Evolutionary conservation across 1,284 basidiomycete species (phyloP), one percentile per base, ranked within the genome.

Genomic region (Ganoderma multipileum): DNA sequence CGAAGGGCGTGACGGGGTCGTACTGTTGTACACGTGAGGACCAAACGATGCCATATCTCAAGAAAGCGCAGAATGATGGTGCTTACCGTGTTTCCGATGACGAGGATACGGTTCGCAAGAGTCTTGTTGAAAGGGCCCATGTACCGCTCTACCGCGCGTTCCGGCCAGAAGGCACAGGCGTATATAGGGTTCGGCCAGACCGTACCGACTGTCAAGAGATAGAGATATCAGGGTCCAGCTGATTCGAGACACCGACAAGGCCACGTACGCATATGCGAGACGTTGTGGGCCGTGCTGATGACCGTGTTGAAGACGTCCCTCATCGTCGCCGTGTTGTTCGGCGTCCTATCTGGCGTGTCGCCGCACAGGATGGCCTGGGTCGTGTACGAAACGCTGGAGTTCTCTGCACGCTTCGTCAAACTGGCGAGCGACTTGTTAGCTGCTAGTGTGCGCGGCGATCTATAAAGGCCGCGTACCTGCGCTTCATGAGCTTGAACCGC

Each of bases 131-230:
- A 76, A n/a, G 75, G 72, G 1, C 76, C 75, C 6, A 52, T 64
- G 63, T 73, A 77, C 50, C 75, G 47, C 67, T 77, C 76, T 0
- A 74, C 72, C 0, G 75, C 72, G n/a, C 74, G 74, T 2, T 64
- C 67, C 2, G 73, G 70, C 73, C 73, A 74, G 28, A 67, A 63
- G n/a, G 63, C 42, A 30, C 71, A 71, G 26, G 64, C 38, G 63
- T 68, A 66, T 28, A 61, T 36, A 1, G 20, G 9, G 12, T 23
- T 20, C 8, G 68, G 71, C 67, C 68, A 74, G 0, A 42, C 4
- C 4, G 50, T 28, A 1, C 68, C 68, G 26, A 73, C 73, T 74
- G n/a, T 26, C 14, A 12, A 55, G 33, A 12, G 20, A 8, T 23
- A 28, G 23, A 7, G 28, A 9, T 36, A 38, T 58, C 33, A 58